Conservation (phyloP, 2,329 filamentous ascomycete genomes). For the Aspergillus sojae region DNA sequence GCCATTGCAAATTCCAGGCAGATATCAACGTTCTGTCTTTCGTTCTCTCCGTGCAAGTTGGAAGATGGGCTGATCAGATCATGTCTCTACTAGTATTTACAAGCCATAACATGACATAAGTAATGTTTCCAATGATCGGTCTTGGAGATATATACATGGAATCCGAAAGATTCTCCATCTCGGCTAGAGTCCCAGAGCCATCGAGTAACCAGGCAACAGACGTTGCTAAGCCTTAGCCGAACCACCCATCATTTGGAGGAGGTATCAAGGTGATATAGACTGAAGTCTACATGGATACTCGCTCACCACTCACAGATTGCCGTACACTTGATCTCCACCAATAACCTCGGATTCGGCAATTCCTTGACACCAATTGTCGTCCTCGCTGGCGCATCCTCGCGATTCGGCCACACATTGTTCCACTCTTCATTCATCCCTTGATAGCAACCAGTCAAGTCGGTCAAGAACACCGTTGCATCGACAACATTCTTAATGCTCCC, state of each 20-base stretch:
- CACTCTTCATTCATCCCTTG: conserved; percentile 51
- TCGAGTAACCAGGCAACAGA: not conserved
- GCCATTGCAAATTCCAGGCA: not conserved
- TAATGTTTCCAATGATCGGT: not conserved
- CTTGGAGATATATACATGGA: not conserved
- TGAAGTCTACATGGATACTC: not conserved
- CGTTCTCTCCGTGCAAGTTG: not conserved
- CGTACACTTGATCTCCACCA: conserved; percentile 29
- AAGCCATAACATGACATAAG: not conserved
- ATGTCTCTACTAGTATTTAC: too few species aligned
- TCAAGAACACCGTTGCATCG: conserved; percentile 46
- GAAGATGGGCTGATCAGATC: not conserved
- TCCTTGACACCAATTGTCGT: conserved; percentile 27
- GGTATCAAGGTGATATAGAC: not conserved
- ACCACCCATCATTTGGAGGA: not conserved
- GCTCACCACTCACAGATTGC: conserved; percentile 60
- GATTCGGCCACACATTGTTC: conserved; percentile 46
- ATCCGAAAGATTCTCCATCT: not conserved
- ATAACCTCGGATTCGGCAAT: conserved; percentile 22
- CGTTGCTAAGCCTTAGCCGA: not conserved
- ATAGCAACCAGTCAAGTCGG: conserved; percentile 46
- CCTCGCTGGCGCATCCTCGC: conserved; percentile 39
- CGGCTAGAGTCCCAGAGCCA: not conserved
- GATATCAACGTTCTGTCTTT: not conserved
- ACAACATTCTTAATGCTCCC: conserved; percentile 43